Evolutionary conservation across 2,329 filamentous ascomycete species (phyloP), one percentile per base, ranked within the genome.

Genomic region (Sporothrix variecibatus): DNA sequence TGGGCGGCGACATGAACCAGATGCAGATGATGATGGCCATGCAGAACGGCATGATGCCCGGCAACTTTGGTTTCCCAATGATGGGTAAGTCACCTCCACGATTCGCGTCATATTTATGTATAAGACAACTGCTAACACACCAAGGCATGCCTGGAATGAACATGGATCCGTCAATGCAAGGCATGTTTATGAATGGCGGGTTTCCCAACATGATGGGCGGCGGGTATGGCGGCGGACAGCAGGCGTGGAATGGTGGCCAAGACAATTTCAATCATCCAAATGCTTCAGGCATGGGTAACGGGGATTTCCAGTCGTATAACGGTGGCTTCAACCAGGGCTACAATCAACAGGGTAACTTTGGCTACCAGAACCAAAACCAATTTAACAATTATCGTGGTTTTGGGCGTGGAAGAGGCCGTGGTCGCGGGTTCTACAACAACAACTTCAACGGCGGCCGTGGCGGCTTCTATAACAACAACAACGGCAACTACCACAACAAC

Each of bases 221-320:
- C 86, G 89, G 90, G 81, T 91, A 90, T 84, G 89, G 89, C 85
- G 93, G 92, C 87, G 88, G 88, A 87, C 91, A 92, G 85, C 91
- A 93, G 86, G 90, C 91, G 87, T 94, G 92, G 92, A 93, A 91
- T 91, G 89, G 90, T 87, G 89, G 90, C 87, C 91, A 92, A 92
- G 92, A 93, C 93, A 94, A 93, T 92, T 94, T 90, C 91, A 94
- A 90, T 91, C 86, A 92, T 89, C 88, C 90, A 92, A 94, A 90
- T 93, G 90, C 90, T 89, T 88, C 89, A 88, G 90, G 90, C 87
- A 93, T 93, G 89, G 91, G 90, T 85, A 87, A 88, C 87, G 90
- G 91, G 93, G 92, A 93, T 86, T 94, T 89, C 90, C 92, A 91
- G 86, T 88, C 89, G 86, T 91, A 91, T 89, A 92, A 92, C 87